phyloP scores from a whole-genome alignment of 352 stramenopile genomes.

The Pythium rishiriense region DNA sequence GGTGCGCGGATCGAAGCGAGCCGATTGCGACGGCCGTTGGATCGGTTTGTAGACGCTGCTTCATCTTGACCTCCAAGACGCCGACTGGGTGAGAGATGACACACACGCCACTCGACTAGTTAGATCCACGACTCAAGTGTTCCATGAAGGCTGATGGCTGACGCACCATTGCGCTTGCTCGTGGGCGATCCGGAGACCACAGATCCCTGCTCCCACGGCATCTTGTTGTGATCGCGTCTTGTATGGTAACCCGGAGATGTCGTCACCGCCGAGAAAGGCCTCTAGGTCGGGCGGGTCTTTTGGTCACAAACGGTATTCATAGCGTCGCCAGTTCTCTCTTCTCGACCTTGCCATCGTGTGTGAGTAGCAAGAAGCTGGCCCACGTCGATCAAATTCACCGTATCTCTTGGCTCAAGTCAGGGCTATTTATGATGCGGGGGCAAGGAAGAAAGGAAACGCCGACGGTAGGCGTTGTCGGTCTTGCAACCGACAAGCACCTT shows the following conservation, averaged over 20 bases:
- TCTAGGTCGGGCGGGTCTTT: too few relatives aligned
- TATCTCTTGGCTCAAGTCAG: too few relatives aligned
- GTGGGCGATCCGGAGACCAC: slow-evolving; percentile 31
- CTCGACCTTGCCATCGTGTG: too few relatives aligned
- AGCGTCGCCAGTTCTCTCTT: not conserved
- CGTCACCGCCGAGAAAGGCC: not conserved
- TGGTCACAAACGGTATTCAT: not conserved
- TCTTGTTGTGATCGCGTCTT: slow-evolving; percentile 4
- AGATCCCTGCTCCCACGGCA: slow-evolving; percentile 36
- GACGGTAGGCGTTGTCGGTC: too few relatives aligned
- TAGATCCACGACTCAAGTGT: not conserved
- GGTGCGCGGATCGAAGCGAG: slow-evolving; percentile 26
- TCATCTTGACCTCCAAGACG: slow-evolving; percentile 72
- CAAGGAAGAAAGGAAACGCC: too few relatives aligned
- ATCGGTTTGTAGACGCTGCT: slow-evolving; percentile 55
- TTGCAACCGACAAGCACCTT: too few relatives aligned
- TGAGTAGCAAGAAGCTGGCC: too few relatives aligned
- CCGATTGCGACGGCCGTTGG: slow-evolving; percentile 51
- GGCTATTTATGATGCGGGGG: too few relatives aligned
- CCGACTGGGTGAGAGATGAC: slow-evolving; percentile 30
- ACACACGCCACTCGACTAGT: not conserved
- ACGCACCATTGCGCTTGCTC: slow-evolving; percentile 57
- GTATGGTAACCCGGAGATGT: not conserved
- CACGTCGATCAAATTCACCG: too few relatives aligned
- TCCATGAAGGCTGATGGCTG: not conserved